These are phyloP conservation scores for Cryptococcus neoformans DNA, from an alignment of 1,284 basidiomycete genomes.

Conservation along the genomic window DNA sequence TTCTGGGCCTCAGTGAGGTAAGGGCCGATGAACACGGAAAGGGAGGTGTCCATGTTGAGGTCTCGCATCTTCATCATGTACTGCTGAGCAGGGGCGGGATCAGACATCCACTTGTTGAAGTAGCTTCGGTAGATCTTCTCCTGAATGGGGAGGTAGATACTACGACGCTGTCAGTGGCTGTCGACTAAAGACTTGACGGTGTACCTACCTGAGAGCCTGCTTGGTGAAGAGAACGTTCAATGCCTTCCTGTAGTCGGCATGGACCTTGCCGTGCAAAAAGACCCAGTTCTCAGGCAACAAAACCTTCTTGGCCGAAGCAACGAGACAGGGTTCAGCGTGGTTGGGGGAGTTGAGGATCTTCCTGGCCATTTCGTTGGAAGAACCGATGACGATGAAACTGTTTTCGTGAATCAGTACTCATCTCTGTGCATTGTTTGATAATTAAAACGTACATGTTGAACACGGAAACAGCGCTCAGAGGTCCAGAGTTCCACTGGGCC, in stretches of 20 bases:
- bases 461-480: constrained; percentile 80
- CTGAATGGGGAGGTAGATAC: constrained; percentile 84
- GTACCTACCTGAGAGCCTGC: constrained; percentile 74
- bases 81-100: constrained; percentile 57
- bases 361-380: constrained; percentile 82
- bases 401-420: background rate
- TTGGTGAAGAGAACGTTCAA: constrained; percentile 93
- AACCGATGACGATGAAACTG: constrained; percentile 96
- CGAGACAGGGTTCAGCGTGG: constrained; percentile 89
- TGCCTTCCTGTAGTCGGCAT: constrained; percentile 91
- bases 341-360: constrained; percentile 90
- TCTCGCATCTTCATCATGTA: constrained; percentile 92
- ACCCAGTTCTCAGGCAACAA: constrained; percentile 95
- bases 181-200: background rate
- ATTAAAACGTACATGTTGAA: constrained; percentile 78
- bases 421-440: background rate
- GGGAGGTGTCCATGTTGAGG: constrained; percentile 96
- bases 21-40: constrained; percentile 89
- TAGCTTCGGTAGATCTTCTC: constrained; percentile 79
- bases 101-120: constrained; percentile 65
- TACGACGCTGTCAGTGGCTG: constrained; percentile 36
- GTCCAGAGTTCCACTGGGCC: constrained; percentile 81
- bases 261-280: constrained; percentile 89
- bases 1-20: constrained; percentile 81
- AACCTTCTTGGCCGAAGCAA: constrained; percentile 87